A percentile compares a stretch with the other conserved stretches of the same genome.
Conservation (phyloP, 495 filamentous ascomycete genomes). For the Haplographium delicatum region DNA sequence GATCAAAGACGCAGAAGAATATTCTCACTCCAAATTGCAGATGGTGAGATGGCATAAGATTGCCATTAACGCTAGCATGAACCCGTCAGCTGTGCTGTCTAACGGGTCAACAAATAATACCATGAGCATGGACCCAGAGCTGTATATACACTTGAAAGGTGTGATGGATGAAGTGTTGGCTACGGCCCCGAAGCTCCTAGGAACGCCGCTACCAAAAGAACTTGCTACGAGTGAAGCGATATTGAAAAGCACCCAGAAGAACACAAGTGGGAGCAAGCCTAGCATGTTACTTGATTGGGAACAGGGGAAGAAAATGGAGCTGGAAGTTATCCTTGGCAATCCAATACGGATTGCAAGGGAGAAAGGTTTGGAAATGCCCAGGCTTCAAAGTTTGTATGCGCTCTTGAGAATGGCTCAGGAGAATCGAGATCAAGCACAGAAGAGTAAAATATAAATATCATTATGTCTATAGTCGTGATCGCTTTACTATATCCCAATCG, state of each 20-base stretch:
- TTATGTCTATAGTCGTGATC: neutral
- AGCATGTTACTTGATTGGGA: constrained; percentile 52
- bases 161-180: constrained; percentile 55
- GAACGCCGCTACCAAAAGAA: constrained; percentile 33
- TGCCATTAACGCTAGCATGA: constrained; percentile 59
- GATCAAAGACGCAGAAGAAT: constrained; percentile 46
- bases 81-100: constrained; percentile 54
- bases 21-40: constrained; percentile 48
- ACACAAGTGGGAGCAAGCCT: constrained; percentile 48
- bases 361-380: constrained; percentile 40
- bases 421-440: constrained; percentile 28
- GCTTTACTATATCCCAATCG: constrained; percentile 22
- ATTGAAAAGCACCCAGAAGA: constrained; percentile 46
- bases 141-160: constrained; percentile 40
- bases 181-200: constrained; percentile 48
- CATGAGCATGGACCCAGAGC: constrained; percentile 46
- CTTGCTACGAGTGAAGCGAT: constrained; percentile 51
- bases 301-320: constrained; percentile 44
- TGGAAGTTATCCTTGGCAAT: constrained; percentile 52
- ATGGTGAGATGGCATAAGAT: constrained; percentile 60
- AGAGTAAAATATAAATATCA: constrained; percentile 25
- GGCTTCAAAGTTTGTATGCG: constrained; percentile 43
- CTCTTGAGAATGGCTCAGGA: constrained; percentile 37
- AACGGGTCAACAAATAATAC: constrained; percentile 51
- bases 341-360: constrained; percentile 45